Percentiles rank a stretch among this genome's conserved stretches.
phyloP scores from a whole-genome alignment of 192 early-diverging fungal genomes.

The Gaertneriomyces semiglobifer region DNA sequence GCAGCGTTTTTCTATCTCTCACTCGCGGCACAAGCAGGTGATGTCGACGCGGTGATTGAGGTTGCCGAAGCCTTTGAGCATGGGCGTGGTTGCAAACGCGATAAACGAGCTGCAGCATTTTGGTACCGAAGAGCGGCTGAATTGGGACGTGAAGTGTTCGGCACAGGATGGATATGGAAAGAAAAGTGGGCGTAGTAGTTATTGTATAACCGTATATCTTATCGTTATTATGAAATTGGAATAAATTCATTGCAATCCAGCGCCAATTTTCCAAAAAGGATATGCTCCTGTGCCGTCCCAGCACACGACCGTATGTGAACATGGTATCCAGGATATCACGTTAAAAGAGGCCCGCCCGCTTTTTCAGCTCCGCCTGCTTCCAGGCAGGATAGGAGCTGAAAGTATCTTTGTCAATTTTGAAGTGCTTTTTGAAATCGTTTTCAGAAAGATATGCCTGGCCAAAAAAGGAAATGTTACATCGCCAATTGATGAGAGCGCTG shows the following conservation, averaged over 20 bases:
- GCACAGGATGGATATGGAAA: conserved; percentile 36
- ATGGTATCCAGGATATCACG: no score
- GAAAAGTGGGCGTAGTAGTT: conserved; percentile 26
- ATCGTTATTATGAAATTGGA: no score
- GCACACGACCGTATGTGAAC: no score
- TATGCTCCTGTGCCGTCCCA: no score
- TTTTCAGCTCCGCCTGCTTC: conserved; percentile 38
- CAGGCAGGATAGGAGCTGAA: conserved; percentile 30
- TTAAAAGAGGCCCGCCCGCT: not conserved
- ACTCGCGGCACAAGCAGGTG: conserved; percentile 12
- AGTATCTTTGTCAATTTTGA: conserved; percentile 22
- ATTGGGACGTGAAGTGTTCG: conserved; percentile 22
- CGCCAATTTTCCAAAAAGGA: no score
- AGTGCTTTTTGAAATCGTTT: conserved; percentile 33
- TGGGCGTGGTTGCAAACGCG: conserved; percentile 10
- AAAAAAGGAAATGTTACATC: not conserved
- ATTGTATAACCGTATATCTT: not conserved
- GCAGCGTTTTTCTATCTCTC: conserved; percentile 25
- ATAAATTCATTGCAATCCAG: no score
- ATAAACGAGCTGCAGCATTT: conserved; percentile 21
- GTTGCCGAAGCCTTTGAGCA: conserved; percentile 11
- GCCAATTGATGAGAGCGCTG: not conserved
- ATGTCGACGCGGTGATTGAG: conserved; percentile 19
- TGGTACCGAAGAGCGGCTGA: conserved; percentile 24
- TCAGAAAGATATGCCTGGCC: conserved; percentile 24